Conservation (phyloP, 176 grass and related monocot species). For the maize (Zea mays) region DNA sequence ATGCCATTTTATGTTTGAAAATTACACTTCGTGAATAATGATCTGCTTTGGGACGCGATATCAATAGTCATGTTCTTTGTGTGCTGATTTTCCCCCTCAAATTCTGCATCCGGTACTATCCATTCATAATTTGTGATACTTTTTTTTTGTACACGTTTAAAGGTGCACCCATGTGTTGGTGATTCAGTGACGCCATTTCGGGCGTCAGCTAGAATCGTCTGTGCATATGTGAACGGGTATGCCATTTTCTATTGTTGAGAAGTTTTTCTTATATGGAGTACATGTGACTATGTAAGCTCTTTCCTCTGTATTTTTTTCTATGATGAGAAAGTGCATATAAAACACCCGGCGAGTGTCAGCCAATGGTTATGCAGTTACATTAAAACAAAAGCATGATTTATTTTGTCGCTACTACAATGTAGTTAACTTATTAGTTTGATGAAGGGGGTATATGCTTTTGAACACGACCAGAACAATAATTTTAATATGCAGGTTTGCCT, state of each 20-base stretch:
- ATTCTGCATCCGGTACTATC: background rate
- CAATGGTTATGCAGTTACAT: background rate
- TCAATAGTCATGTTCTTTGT: background rate
- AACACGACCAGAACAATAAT: constrained; percentile 18
- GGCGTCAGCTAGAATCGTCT: background rate
- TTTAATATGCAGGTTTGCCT: constrained; percentile 13
- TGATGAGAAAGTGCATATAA: background rate
- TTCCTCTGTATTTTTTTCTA: background rate
- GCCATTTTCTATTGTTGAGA: background rate
- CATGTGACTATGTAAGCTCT: background rate
- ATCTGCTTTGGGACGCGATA: background rate
- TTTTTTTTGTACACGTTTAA: background rate
- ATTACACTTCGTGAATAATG: background rate
- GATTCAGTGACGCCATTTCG: background rate
- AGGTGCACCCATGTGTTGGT: background rate
- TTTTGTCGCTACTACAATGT: no score
- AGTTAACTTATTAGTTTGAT: background rate
- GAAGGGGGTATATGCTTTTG: constrained; percentile 24
- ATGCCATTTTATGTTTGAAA: background rate
- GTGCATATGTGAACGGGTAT: background rate
- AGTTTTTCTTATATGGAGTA: background rate
- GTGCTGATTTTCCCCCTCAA: background rate
- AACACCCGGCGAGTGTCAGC: background rate
- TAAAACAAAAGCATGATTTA: background rate
- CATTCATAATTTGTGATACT: background rate